These are phyloP conservation scores for Plenodomus lindquistii DNA, from an alignment of 2,329 filamentous ascomycete species.

Conservation along the genomic window DNA sequence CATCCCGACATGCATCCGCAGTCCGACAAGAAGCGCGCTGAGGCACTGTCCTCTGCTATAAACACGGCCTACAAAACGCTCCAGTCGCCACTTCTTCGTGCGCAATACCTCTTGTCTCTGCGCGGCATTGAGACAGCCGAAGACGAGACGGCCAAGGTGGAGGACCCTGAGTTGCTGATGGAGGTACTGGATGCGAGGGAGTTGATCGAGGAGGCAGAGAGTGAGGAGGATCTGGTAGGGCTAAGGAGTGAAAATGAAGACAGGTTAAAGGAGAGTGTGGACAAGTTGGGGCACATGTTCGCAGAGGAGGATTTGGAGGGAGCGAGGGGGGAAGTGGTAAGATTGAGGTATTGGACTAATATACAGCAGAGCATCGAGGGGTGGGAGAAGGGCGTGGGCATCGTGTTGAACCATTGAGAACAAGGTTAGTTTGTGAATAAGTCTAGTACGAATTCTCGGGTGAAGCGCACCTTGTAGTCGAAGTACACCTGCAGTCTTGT, in stretches of 20 bases:
- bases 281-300: slow-evolving; percentile 67
- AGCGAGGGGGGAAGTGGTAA: slow-evolving; percentile 74
- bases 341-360: slow-evolving; percentile 88
- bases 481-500: neutral
- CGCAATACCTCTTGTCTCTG: slow-evolving; percentile 80
- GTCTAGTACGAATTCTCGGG: no score
- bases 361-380: slow-evolving; percentile 77
- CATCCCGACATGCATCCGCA: slow-evolving; percentile 69
- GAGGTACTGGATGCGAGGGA: slow-evolving; percentile 74
- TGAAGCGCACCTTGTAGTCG: neutral
- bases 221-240: slow-evolving; percentile 65
- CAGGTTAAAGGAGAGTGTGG: slow-evolving; percentile 67
- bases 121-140: slow-evolving; percentile 76
- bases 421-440: neutral
- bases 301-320: slow-evolving; percentile 64
- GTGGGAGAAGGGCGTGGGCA: slow-evolving; percentile 79
- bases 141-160: slow-evolving; percentile 74
- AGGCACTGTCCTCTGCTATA: slow-evolving; percentile 78
- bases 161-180: slow-evolving; percentile 73
- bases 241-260: slow-evolving; percentile 69
- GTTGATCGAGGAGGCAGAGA: slow-evolving; percentile 61
- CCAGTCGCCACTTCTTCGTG: slow-evolving; percentile 73
- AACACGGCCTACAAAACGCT: slow-evolving; percentile 93
- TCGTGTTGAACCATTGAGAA: slow-evolving; percentile 58
- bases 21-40: slow-evolving; percentile 64